phyloP scores from a whole-genome alignment of 2,329 filamentous ascomycete genomes.

The Exophiala alcalophila region DNA sequence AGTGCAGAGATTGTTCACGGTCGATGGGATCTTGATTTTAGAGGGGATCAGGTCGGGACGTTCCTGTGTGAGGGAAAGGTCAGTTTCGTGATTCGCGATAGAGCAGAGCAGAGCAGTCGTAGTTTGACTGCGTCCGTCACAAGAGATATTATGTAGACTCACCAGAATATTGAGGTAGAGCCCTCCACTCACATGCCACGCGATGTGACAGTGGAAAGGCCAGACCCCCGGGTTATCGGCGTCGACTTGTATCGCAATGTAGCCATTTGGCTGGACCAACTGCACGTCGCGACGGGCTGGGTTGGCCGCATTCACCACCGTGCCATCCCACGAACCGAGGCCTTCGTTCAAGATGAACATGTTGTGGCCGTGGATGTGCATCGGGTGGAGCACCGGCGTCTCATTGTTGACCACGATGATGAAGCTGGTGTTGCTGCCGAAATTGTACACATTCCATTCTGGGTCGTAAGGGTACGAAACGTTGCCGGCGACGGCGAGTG shows the following conservation, averaged over 20 bases:
- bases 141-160: too few relatives aligned
- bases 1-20: constrained; percentile 21
- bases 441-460: constrained; percentile 24
- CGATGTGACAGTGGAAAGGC: constrained; percentile 46
- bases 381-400: constrained; percentile 36
- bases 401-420: constrained; percentile 24
- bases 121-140: too few relatives aligned
- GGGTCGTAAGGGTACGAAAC: constrained; percentile 9
- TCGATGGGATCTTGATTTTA: constrained; percentile 13
- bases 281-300: constrained; percentile 42
- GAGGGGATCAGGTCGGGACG: constrained; percentile 17
- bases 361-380: constrained; percentile 37
- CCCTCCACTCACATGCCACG: constrained; percentile 26
- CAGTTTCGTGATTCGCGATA: not conserved
- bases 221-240: constrained; percentile 46
- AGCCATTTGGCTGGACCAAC: constrained; percentile 34
- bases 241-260: constrained; percentile 41
- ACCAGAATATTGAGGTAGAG: constrained; percentile 29
- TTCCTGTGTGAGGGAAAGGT: constrained; percentile 10
- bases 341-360: constrained; percentile 28
- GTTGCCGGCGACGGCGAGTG: constrained; percentile 16
- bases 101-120: too few relatives aligned
- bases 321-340: constrained; percentile 23
- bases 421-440: constrained; percentile 20
- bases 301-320: constrained; percentile 30